Percentiles rank a stretch among this genome's conserved stretches.
phyloP scores from a whole-genome alignment of 331 rosid genomes.

The Malus hybrid region DNA sequence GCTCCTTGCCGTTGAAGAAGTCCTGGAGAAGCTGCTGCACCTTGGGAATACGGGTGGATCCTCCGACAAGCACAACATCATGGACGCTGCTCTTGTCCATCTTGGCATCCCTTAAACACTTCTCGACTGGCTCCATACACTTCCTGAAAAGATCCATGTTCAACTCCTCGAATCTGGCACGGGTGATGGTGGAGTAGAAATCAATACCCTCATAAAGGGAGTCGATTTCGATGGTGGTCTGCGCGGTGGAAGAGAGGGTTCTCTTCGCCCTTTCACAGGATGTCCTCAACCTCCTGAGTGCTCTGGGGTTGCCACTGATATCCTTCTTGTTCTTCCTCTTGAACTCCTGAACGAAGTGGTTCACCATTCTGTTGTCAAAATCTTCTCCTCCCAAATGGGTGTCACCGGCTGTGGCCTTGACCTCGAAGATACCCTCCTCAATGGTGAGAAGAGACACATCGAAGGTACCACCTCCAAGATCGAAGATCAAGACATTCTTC shows the following conservation, averaged over 20 bases:
- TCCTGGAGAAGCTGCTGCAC: too few species aligned
- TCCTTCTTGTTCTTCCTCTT: conserved; percentile 78
- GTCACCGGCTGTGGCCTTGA: conserved; percentile 75
- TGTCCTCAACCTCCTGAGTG: conserved; percentile 71
- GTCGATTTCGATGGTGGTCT: conserved; percentile 73
- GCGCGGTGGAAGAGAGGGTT: conserved; percentile 68
- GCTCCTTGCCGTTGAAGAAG: conserved; percentile 53
- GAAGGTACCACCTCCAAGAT: conserved; percentile 83
- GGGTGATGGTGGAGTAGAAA: conserved; percentile 73
- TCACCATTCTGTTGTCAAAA: conserved; percentile 70
- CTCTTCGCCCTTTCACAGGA: conserved; percentile 67
- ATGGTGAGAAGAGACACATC: conserved; percentile 69
- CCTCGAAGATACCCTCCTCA: conserved; percentile 72
- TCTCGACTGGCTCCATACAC: too few species aligned
- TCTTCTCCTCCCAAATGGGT: conserved; percentile 81
- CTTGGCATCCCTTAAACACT: too few species aligned
- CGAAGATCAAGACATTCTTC: conserved; percentile 77
- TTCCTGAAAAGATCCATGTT: conserved; percentile 6
- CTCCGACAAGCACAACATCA: too few species aligned
- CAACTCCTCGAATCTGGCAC: conserved; percentile 84
- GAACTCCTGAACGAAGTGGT: conserved; percentile 68
- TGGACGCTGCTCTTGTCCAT: too few species aligned
- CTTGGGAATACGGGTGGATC: too few species aligned
- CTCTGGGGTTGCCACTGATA: conserved; percentile 64
- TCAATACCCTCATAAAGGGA: conserved; percentile 71